Evolutionary conservation across 192 early-diverging fungal species (phyloP).

Genomic region (Phlyctochytrium arcticum): DNA sequence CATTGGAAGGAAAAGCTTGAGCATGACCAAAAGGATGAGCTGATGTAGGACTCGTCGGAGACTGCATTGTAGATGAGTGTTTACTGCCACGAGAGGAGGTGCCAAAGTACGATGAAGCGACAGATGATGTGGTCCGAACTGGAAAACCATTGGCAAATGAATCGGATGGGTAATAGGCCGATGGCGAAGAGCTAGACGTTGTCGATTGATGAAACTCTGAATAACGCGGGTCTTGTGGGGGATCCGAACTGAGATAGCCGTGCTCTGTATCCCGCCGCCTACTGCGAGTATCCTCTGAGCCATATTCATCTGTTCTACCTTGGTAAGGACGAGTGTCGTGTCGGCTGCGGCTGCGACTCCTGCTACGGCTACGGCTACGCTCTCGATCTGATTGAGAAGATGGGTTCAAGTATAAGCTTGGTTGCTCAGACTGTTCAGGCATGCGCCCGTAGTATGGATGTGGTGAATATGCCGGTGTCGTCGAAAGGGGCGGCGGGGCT

Average conservation of each 20-base stretch:
- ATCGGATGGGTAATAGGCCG: not conserved
- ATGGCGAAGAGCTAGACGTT: not conserved
- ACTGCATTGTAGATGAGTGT: not conserved
- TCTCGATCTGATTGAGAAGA: not conserved
- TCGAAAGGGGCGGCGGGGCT: not conserved
- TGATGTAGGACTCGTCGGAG: constrained; percentile 1
- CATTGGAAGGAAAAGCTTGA: not conserved
- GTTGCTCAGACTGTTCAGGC: not conserved
- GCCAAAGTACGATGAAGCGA: not conserved
- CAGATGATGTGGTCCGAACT: no score
- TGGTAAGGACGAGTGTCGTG: not conserved
- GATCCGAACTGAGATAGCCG: not conserved
- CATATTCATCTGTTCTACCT: not conserved
- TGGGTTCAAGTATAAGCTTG: not conserved
- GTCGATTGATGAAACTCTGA: not conserved
- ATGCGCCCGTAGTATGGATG: not conserved
- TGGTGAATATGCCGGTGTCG: no score
- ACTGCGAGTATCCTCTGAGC: not conserved
- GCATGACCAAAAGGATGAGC: not conserved
- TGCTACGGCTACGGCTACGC: not conserved
- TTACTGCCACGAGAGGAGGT: not conserved
- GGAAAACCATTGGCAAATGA: no score
- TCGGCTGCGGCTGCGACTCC: not conserved
- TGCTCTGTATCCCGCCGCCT: not conserved
- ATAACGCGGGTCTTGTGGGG: not conserved